phyloP scores from a whole-genome alignment of 306 rosid genomes.

The Prunus mira region DNA sequence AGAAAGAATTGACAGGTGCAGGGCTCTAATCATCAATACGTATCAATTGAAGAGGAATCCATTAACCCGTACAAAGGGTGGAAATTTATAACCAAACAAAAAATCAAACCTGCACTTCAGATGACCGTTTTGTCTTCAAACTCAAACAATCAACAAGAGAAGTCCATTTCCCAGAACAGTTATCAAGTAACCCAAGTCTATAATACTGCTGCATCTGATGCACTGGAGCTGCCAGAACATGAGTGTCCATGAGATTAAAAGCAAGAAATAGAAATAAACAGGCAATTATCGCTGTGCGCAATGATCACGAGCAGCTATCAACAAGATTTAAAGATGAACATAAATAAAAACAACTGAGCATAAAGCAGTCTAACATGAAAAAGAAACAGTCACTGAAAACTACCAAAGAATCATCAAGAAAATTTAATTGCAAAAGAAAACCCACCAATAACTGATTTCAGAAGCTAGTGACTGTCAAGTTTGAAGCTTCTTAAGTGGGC shows the following conservation, averaged over 20 bases:
- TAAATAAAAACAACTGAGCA: not conserved
- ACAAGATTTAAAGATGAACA: not conserved
- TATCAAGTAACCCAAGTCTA: slow-evolving; percentile 72
- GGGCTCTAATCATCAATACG: not conserved
- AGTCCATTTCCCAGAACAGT: slow-evolving; percentile 64
- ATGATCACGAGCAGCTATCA: not conserved
- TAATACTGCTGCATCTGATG: slow-evolving; percentile 93
- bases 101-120: slow-evolving; percentile 56
- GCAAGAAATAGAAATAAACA: not conserved
- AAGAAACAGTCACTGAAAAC: not conserved
- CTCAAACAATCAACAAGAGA: slow-evolving; percentile 58
- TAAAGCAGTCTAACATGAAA: not conserved
- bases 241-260: slow-evolving; percentile 10
- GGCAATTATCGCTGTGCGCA: not conserved
- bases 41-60: not conserved
- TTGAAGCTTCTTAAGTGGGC: not conserved
- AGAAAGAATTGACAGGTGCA: not conserved
- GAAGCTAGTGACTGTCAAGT: not conserved
- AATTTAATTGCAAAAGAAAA: not conserved
- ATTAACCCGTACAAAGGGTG: not conserved
- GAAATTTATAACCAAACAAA: not conserved
- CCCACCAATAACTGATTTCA: not conserved
- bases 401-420: slow-evolving; percentile 6
- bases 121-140: slow-evolving; percentile 64
- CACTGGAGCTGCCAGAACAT: slow-evolving; percentile 66